Evolutionary conservation across 1,284 basidiomycete genomes (phyloP).

Genomic region (Abortiporus biennis): DNA sequence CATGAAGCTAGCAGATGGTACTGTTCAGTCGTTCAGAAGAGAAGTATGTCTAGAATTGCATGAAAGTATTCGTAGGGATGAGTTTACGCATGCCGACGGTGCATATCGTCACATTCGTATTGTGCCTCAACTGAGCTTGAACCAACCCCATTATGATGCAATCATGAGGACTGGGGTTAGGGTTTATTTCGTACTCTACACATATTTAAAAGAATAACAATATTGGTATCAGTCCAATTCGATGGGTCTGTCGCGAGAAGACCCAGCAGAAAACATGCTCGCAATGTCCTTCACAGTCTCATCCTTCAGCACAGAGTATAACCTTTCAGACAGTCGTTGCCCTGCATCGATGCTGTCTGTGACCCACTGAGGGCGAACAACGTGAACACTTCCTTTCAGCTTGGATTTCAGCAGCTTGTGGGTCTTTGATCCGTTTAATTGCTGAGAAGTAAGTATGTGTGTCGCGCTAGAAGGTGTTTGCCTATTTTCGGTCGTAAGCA

Average conservation of each 20-base stretch:
- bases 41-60: too few relatives aligned
- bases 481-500: constrained; percentile 25
- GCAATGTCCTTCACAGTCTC: background rate
- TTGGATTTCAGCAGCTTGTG: constrained; percentile 51
- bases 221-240: constrained; percentile 5
- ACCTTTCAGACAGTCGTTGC: constrained; percentile 48
- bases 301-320: constrained; percentile 43
- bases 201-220: too few relatives aligned
- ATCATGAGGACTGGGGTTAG: too few relatives aligned
- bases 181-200: too few relatives aligned
- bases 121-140: too few relatives aligned
- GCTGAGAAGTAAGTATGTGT: constrained; percentile 67
- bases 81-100: too few relatives aligned
- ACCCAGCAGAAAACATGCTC: background rate
- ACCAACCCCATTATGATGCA: too few relatives aligned
- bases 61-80: too few relatives aligned
- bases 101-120: too few relatives aligned
- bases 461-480: constrained; percentile 52
- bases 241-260: constrained; percentile 1
- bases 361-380: constrained; percentile 71
- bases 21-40: too few relatives aligned
- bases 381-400: constrained; percentile 37
- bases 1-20: background rate
- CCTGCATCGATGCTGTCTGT: constrained; percentile 55
- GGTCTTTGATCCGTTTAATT: constrained; percentile 58